These are phyloP conservation scores for Vanrija sp. DNA, from an alignment of 1,284 basidiomycete species.

Conservation along the genomic window DNA sequence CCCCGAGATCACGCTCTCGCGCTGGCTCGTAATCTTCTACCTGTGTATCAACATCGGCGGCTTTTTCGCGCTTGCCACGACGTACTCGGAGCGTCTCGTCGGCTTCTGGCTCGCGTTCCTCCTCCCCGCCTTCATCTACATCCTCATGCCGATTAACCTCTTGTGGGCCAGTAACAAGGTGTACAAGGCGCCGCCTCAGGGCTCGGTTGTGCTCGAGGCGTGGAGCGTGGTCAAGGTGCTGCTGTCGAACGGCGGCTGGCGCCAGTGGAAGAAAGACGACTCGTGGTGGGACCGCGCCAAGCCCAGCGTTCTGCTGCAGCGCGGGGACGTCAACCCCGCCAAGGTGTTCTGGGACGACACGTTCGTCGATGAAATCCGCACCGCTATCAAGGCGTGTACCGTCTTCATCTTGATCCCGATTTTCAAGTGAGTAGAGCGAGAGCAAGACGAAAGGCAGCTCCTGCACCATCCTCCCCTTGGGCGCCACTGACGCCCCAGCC, in stretches of 20 bases:
- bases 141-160: conserved; percentile 50
- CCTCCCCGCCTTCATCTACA: conserved; percentile 52
- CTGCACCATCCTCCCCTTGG: too few relatives aligned
- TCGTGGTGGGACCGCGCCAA: conserved; percentile 51
- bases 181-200: conserved; percentile 49
- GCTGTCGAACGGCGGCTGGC: conserved; percentile 33
- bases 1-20: conserved; percentile 38
- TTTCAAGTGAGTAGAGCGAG: conserved; percentile 36
- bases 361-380: conserved; percentile 52
- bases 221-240: conserved; percentile 30
- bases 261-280: conserved; percentile 31
- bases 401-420: conserved; percentile 52
- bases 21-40: conserved; percentile 42
- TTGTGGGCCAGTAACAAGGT: conserved; percentile 46
- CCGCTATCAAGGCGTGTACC: conserved; percentile 50
- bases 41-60: conserved; percentile 45
- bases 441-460: too few relatives aligned
- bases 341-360: conserved; percentile 52
- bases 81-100: conserved; percentile 41
- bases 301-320: conserved; percentile 41
- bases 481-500: conserved; percentile 17
- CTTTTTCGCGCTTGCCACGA: conserved; percentile 43
- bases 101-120: conserved; percentile 52
- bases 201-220: conserved; percentile 50
- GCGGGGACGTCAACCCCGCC: conserved; percentile 29